Conservation (phyloP, 2,329 filamentous ascomycete species). For the Ascochyta fabae region DNA sequence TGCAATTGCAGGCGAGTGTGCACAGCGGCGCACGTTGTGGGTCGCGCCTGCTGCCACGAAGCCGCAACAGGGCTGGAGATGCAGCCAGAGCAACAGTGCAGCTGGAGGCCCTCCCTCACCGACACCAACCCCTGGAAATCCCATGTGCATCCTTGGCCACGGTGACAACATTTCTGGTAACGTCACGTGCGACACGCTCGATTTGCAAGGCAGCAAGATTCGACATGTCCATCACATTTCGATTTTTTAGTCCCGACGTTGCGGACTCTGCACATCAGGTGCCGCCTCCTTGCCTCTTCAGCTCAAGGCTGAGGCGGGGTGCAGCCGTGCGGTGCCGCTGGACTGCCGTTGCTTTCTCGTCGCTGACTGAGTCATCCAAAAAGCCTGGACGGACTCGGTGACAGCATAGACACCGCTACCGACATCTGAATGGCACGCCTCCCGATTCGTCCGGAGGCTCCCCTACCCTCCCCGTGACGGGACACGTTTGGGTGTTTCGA, state of each 20-base stretch:
- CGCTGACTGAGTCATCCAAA: slow-evolving; percentile 30
- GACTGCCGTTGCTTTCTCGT: slow-evolving; percentile 35
- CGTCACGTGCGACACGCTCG: slow-evolving; percentile 18
- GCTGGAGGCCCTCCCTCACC: slow-evolving; percentile 13
- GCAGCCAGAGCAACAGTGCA: slow-evolving; percentile 11
- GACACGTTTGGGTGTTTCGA: slow-evolving; percentile 19
- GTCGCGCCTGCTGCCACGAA: slow-evolving; percentile 19
- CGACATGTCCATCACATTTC: slow-evolving; percentile 5
- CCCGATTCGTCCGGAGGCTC: slow-evolving; percentile 27
- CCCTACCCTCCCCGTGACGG: slow-evolving; percentile 23
- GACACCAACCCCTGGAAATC: slow-evolving; percentile 7
- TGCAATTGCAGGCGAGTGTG: slow-evolving; percentile 22
- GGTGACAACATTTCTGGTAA: slow-evolving; percentile 3
- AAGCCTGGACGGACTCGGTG: slow-evolving; percentile 25
- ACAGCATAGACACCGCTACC: slow-evolving; percentile 27
- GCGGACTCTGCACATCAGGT: slow-evolving; percentile 28
- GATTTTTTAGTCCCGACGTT: slow-evolving; percentile 1
- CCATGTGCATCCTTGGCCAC: slow-evolving; percentile 10
- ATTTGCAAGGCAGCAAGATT: slow-evolving; percentile 17
- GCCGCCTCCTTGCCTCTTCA: slow-evolving; percentile 23
- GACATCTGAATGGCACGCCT: slow-evolving; percentile 16
- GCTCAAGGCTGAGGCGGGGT: slow-evolving; percentile 19
- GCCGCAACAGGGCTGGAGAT: slow-evolving; percentile 9
- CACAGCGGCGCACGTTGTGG: slow-evolving; percentile 21
- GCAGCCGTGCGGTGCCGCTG: slow-evolving; percentile 20